phyloP scores from a whole-genome alignment of 2,329 filamentous ascomycete species.

The Parascedosporium putredinis region DNA sequence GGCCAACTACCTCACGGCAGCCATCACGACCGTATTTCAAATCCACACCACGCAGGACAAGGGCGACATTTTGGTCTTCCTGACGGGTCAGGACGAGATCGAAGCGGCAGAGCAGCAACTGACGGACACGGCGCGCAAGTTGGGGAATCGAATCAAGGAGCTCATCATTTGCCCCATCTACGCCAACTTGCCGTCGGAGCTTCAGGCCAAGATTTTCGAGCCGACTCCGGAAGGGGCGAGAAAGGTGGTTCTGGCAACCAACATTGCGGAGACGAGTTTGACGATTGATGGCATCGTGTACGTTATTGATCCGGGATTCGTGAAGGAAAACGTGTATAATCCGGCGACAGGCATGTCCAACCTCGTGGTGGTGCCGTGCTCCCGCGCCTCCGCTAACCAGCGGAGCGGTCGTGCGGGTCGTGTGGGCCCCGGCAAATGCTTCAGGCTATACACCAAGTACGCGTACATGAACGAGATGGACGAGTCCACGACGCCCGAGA shows the following conservation, averaged over 20 bases:
- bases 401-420: constrained; percentile 86
- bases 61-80: constrained; percentile 87
- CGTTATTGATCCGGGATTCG: constrained; percentile 90
- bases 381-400: constrained; percentile 85
- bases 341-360: constrained; percentile 87
- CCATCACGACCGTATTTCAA: constrained; percentile 88
- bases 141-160: constrained; percentile 75
- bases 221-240: constrained; percentile 75
- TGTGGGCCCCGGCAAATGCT: constrained; percentile 86
- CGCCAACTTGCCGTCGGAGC: constrained; percentile 79
- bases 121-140: constrained; percentile 73
- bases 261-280: constrained; percentile 91
- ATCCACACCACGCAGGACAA: constrained; percentile 79
- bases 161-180: constrained; percentile 91
- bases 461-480: constrained; percentile 93
- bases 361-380: constrained; percentile 82
- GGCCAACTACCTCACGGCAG: constrained; percentile 84
- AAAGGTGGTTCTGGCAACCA: constrained; percentile 90
- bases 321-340: constrained; percentile 93
- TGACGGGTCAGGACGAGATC: constrained; percentile 95
- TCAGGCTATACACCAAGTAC: constrained; percentile 86
- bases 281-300: constrained; percentile 96
- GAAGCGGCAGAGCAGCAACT: constrained; percentile 78
- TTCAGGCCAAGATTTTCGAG: constrained; percentile 91
- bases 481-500: constrained; percentile 84